Evolutionary conservation across 441 rosid genomes (phyloP).

Genomic region (Aleurites moluccanus): DNA sequence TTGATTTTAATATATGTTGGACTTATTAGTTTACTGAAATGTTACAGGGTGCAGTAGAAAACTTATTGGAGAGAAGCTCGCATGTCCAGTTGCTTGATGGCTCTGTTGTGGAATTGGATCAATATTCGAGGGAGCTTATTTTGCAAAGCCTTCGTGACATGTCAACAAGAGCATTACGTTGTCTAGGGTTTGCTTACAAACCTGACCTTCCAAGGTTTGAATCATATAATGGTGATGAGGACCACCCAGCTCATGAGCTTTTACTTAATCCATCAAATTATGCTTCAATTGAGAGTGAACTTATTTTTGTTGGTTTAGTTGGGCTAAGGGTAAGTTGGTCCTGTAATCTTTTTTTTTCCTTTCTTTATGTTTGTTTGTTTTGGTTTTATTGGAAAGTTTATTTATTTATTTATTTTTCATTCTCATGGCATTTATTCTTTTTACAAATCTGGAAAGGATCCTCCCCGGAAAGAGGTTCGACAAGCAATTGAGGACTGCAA

Average conservation of each 20-base stretch:
- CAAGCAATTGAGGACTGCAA: conserved; percentile 93
- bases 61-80: conserved; percentile 79
- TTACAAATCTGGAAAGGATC: conserved; percentile 55
- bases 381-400: neutral
- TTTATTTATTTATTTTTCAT: neutral
- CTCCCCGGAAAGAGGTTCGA: conserved; percentile 92
- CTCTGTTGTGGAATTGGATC: conserved; percentile 62
- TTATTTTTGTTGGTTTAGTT: conserved; percentile 75
- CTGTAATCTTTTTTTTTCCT: neutral
- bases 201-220: conserved; percentile 62
- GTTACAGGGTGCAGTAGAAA: conserved; percentile 91
- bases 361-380: neutral
- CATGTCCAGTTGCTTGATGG: conserved; percentile 74
- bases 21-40: conserved; percentile 11
- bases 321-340: conserved; percentile 74
- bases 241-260: conserved; percentile 81
- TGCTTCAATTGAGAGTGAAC: conserved; percentile 77
- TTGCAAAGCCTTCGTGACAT: conserved; percentile 61
- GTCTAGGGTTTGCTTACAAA: conserved; percentile 84
- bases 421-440: conserved; percentile 12
- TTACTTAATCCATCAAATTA: conserved; percentile 77
- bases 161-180: conserved; percentile 71
- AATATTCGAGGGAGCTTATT: conserved; percentile 52
- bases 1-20: neutral
- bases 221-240: conserved; percentile 86